A percentile compares a stretch with the other conserved stretches of the same genome.
Evolutionary conservation across 345 rosid genomes (phyloP).

Genomic region (Dipteronia sinensis): DNA sequence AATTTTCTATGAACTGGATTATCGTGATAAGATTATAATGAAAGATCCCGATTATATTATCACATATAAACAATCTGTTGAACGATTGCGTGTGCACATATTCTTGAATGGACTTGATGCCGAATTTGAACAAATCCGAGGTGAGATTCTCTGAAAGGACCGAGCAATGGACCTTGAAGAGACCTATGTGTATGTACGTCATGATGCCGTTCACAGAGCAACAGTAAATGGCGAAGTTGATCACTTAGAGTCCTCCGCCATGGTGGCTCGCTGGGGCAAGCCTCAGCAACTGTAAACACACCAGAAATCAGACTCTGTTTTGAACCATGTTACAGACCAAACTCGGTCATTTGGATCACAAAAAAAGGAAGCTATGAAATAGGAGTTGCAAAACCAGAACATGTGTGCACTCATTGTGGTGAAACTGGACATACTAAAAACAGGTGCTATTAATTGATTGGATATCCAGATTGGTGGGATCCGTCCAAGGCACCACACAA

Average conservation of each 20-base stretch:
- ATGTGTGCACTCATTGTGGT: background rate
- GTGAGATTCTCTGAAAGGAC: background rate
- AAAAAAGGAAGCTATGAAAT: background rate
- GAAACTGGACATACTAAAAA: background rate
- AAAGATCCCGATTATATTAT: conserved; percentile 9
- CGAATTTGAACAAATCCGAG: background rate
- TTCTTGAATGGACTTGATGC: conserved; percentile 3
- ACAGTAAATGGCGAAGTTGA: background rate
- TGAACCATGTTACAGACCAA: background rate
- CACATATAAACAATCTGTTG: conserved; percentile 4
- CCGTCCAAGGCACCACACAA: background rate
- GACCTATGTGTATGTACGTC: background rate
- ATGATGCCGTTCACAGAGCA: background rate
- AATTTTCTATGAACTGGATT: conserved; percentile 17
- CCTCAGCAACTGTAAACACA: background rate
- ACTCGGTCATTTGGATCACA: background rate
- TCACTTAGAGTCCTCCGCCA: background rate
- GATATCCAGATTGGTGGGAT: conserved; percentile 7
- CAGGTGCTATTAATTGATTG: background rate
- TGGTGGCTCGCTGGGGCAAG: background rate
- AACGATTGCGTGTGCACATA: background rate
- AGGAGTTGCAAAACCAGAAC: too few relatives aligned
- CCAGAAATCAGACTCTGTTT: background rate
- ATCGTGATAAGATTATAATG: conserved; percentile 16
- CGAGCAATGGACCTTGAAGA: background rate